phyloP scores from a whole-genome alignment of 257 asterid genomes.

The Ballota nigra region DNA sequence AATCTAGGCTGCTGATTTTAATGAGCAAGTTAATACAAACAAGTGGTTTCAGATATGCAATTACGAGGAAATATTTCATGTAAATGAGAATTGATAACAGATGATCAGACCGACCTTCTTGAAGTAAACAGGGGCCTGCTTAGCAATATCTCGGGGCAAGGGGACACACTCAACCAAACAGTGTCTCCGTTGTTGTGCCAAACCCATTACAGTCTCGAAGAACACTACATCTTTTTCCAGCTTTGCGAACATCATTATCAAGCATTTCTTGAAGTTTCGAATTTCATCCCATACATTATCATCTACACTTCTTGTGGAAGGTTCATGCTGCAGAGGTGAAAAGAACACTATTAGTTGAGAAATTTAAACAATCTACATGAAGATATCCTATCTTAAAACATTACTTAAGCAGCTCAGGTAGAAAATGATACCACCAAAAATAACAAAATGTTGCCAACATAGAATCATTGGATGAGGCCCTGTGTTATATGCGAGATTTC shows the following conservation, averaged over 20 bases:
- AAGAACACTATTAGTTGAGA: constrained; percentile 4
- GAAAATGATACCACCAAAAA: not conserved
- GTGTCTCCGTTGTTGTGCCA: constrained; percentile 78
- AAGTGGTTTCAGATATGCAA: not conserved
- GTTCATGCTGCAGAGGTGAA: constrained; percentile 67
- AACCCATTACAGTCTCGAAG: constrained; percentile 84
- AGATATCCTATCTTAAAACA: not conserved
- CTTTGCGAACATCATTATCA: constrained; percentile 87
- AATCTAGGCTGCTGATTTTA: not conserved
- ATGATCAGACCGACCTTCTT: constrained; percentile 83
- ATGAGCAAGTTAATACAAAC: not conserved
- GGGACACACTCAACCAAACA: constrained; percentile 93
- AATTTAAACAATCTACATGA: not conserved
- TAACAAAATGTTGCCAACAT: not conserved
- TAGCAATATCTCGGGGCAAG: constrained; percentile 69
- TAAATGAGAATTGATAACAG: constrained; percentile 1
- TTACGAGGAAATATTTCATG: not conserved
- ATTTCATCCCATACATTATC: constrained; percentile 93
- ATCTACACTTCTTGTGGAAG: constrained; percentile 76
- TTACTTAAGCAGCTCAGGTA: not conserved
- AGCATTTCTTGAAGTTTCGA: constrained; percentile 96
- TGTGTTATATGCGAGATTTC: no score
- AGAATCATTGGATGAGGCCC: not conserved
- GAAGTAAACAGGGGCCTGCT: constrained; percentile 90
- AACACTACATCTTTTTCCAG: constrained; percentile 83